phyloP scores from a whole-genome alignment of 2,329 filamentous ascomycete genomes.

The Volutella citrinella region DNA sequence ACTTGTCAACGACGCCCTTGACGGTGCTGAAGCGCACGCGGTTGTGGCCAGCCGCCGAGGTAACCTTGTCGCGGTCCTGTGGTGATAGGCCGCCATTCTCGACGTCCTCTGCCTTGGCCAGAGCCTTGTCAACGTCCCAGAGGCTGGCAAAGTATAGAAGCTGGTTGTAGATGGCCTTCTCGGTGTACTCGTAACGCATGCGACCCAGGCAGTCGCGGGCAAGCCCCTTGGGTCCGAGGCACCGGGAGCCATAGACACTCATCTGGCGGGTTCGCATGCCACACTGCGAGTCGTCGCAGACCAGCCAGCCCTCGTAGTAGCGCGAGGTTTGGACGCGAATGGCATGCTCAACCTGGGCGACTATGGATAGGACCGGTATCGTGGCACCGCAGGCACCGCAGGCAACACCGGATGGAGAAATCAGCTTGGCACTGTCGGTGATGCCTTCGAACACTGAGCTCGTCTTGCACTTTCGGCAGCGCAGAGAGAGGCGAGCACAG shows the following conservation, averaged over 20 bases:
- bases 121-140: constrained; percentile 87
- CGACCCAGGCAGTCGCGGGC: constrained; percentile 79
- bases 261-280: constrained; percentile 86
- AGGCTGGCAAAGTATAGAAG: constrained; percentile 80
- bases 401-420: constrained; percentile 71
- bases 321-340: constrained; percentile 73
- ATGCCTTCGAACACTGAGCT: constrained; percentile 76
- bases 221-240: constrained; percentile 81
- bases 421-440: constrained; percentile 49
- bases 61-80: constrained; percentile 62
- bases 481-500: constrained; percentile 71
- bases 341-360: constrained; percentile 83
- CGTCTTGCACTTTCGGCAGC: constrained; percentile 77
- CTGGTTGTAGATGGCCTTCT: constrained; percentile 94
- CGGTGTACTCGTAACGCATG: constrained; percentile 84
- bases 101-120: constrained; percentile 45
- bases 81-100: no score
- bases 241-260: constrained; percentile 87
- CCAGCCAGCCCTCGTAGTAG: constrained; percentile 91
- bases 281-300: constrained; percentile 87
- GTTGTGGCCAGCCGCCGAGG: constrained; percentile 78
- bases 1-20: constrained; percentile 74
- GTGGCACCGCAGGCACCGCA: constrained; percentile 67
- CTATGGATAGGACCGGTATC: constrained; percentile 69
- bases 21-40: constrained; percentile 72